These are phyloP conservation scores for Dryas integrifolia DNA, from an alignment of 331 rosid genomes.

Conservation along the genomic window DNA sequence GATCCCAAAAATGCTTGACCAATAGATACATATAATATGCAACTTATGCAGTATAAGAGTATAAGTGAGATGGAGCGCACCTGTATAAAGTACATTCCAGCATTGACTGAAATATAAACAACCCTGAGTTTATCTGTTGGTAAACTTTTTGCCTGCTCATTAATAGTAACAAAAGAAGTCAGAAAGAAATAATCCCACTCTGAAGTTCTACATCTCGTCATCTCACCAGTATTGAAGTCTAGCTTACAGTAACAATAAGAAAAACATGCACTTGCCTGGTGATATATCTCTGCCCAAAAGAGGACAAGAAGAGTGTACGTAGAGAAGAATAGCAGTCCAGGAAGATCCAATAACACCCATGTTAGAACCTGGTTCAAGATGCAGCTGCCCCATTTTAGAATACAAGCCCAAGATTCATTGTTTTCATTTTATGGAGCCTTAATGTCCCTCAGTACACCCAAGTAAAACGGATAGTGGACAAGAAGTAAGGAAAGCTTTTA, in stretches of 20 bases:
- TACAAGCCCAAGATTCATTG: neutral
- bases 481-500: neutral
- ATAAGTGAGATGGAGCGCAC: constrained; percentile 34
- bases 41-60: constrained; percentile 7
- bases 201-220: neutral
- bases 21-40: neutral
- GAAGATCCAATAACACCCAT: constrained; percentile 68
- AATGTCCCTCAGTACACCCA: neutral
- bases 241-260: neutral
- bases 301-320: constrained; percentile 89
- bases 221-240: neutral
- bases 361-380: constrained; percentile 59
- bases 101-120: constrained; percentile 63
- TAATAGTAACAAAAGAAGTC: constrained; percentile 10
- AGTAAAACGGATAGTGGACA: neutral
- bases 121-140: constrained; percentile 81
- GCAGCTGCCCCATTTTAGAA: constrained; percentile 30
- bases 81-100: constrained; percentile 71
- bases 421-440: neutral
- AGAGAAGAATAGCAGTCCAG: constrained; percentile 88
- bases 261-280: constrained; percentile 60
- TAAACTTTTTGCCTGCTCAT: constrained; percentile 83
- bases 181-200: constrained; percentile 6
- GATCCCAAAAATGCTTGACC: neutral
- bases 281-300: constrained; percentile 97